Evolutionary conservation across 495 filamentous ascomycete genomes (phyloP), one percentile per base, ranked within the genome.

Genomic region (Penicillium manginii): DNA sequence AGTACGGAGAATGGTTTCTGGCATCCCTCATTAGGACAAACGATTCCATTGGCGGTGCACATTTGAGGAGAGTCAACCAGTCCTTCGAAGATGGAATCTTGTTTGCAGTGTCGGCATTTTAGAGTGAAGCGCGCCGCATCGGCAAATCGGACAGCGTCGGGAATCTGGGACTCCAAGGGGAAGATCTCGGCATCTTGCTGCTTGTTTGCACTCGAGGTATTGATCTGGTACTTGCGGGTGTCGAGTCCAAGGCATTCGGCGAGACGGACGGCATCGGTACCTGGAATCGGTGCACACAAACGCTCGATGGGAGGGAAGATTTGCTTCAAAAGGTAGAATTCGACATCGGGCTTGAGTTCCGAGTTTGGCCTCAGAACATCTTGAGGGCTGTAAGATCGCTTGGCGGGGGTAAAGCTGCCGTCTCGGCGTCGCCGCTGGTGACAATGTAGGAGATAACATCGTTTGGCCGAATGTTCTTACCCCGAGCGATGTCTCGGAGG

Each of bases 291-390:
- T 46, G 92, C 96, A 70, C 94, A 98, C 26, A 98, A 86, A 83
- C 94, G 92, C 78, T 98, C 94, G 54, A 98, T 96, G 2, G 96
- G 94, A 6, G 94, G 94, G 76, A 98, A 94, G 52, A 98, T 97
- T 70, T 98, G 94, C 78, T 98, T 98, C 74, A 91, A 86, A 32
- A 98, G 85, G 73, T 98, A 98, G 85, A 93, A 98, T 64, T 98
- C 94, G 26, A 96, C 82, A 70, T 97, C 93, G 31, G 89, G 92
- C 62, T 88, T 86, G 3, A 98, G 79, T 6, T 77, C 88, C 2
- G 88, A 88, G 56, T 85, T 85, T 17, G 84, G 51, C 59, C 93
- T 92, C 59, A 89, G 78, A 17, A 97, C 90, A 68, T 98, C 96
- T 60, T 93, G 88, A 12, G 88, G 85, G 7, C 89, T 85, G 69